Conservation (phyloP, 176 grass and related monocot species). For the Musa schizocarpa region DNA sequence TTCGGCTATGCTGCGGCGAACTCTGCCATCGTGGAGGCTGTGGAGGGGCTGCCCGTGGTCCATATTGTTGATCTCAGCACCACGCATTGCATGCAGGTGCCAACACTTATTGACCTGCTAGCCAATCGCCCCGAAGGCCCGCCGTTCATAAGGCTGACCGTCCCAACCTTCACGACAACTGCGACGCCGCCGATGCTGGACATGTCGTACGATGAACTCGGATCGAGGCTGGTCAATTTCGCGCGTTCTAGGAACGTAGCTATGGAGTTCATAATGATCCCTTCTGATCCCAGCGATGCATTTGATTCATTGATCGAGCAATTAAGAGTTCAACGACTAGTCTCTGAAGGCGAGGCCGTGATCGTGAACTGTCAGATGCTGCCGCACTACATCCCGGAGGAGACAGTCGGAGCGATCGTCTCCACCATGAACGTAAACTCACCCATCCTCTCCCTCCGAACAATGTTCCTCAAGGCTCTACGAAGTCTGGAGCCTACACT, state of each 20-base stretch:
- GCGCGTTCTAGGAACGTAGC: slow-evolving; percentile 60
- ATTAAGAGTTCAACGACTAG: slow-evolving; percentile 60
- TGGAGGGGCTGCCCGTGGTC: slow-evolving; percentile 55
- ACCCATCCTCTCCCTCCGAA: slow-evolving; percentile 42
- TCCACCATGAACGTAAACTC: slow-evolving; percentile 15
- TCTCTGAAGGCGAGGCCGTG: slow-evolving; percentile 66
- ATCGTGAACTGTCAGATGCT: slow-evolving; percentile 96
- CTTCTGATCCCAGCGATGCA: slow-evolving; percentile 47
- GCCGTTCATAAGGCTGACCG: slow-evolving; percentile 66
- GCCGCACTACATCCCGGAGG: slow-evolving; percentile 73
- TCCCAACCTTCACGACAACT: slow-evolving; percentile 25
- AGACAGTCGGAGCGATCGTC: slow-evolving; percentile 52
- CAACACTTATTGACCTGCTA: slow-evolving; percentile 86
- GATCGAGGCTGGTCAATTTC: slow-evolving; percentile 61
- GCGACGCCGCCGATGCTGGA: slow-evolving; percentile 45
- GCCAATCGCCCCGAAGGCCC: slow-evolving; percentile 61
- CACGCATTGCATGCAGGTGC: slow-evolving; percentile 99
- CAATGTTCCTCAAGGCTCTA: slow-evolving; percentile 75
- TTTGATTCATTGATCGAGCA: slow-evolving; percentile 61
- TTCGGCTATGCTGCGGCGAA: slow-evolving; percentile 87
- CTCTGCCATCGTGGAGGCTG: slow-evolving; percentile 68
- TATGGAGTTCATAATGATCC: slow-evolving; percentile 72
- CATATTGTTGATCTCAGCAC: slow-evolving; percentile 89
- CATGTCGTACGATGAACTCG: slow-evolving; percentile 82
- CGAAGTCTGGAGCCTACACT: slow-evolving; percentile 54